phyloP scores from a whole-genome alignment of 2,329 filamentous ascomycete genomes.

The Alternaria viburni region DNA sequence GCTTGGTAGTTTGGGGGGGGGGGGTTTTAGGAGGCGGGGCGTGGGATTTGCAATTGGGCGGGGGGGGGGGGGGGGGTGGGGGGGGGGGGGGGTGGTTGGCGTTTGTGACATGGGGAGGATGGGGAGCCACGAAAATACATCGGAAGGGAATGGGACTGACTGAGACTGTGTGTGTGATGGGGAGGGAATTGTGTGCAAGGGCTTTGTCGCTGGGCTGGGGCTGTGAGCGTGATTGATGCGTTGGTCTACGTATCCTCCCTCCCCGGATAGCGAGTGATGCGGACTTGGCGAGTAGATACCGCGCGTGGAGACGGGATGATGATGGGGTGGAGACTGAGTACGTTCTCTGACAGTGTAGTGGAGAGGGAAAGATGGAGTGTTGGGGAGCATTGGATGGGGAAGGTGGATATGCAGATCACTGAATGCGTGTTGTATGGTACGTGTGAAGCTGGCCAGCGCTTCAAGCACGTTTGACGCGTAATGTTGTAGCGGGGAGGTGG shows the following conservation, averaged over 20 bases:
- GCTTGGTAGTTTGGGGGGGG: no score
- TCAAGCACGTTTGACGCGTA: background rate
- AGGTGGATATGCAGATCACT: background rate
- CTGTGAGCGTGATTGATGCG: background rate
- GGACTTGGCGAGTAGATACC: background rate
- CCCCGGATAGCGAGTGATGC: background rate
- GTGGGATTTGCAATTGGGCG: background rate
- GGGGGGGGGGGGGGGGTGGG: background rate
- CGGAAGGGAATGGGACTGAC: background rate
- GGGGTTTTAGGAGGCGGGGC: background rate
- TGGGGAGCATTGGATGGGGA: background rate
- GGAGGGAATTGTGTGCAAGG: background rate
- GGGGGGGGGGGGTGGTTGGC: background rate
- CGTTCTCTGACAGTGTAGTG: background rate
- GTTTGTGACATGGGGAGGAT: background rate
- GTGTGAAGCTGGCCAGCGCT: background rate
- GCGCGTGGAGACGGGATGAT: background rate
- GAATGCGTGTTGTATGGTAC: background rate
- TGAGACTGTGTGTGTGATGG: background rate
- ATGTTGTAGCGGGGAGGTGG: background rate
- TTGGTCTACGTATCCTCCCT: background rate
- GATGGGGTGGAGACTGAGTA: background rate
- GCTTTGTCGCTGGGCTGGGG: background rate
- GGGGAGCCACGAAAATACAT: background rate
- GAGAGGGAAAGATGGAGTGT: background rate